phyloP scores from a whole-genome alignment of 306 rosid genomes.

The Prunus persica region Prunus_persica_NCBIv2 NC_034013.1:16836001-16836500 shows the following conservation, averaged over 20 bases:
- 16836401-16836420: conserved; percentile 13
- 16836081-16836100: conserved; percentile 90
- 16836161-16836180: conserved; percentile 79
- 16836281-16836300: conserved; percentile 94
- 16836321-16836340: conserved; percentile 52
- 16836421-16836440: background rate
- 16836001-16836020: conserved; percentile 91
- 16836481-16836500: conserved; percentile 81
- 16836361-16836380: background rate
- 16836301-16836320: conserved; percentile 85
- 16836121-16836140: conserved; percentile 4
- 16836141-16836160: conserved; percentile 3
- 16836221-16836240: conserved; percentile 95
- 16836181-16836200: conserved; percentile 98
- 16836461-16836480: conserved; percentile 97
- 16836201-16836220: conserved; percentile 88
- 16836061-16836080: conserved; percentile 99
- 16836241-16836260: conserved; percentile 99
- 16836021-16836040: conserved; percentile 87
- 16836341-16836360: background rate
- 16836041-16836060: conserved; percentile 77
- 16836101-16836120: conserved; percentile 14
- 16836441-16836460: background rate
- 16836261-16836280: conserved; percentile 99
- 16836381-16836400: background rate